A percentile compares a stretch with the other conserved stretches of the same genome.
Evolutionary conservation across 805 yeast genomes (phyloP).

Genomic region (Zygotorulaspora danielsina): DNA sequence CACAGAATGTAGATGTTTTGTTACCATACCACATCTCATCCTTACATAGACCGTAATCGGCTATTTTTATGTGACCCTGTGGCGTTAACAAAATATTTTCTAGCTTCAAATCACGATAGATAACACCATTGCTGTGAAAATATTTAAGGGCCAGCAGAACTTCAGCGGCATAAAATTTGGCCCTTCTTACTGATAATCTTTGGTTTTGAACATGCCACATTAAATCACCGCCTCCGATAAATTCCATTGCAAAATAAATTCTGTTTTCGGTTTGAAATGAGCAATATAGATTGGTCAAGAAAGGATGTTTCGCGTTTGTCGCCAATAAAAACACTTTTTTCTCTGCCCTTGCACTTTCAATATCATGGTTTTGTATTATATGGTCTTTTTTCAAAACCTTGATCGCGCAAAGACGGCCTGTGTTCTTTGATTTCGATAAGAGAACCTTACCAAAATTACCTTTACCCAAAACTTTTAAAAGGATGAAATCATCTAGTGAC

Average conservation of each 20-base stretch:
- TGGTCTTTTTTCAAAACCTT: slow-evolving; percentile 95
- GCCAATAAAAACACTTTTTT: slow-evolving; percentile 84
- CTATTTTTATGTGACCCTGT: slow-evolving; percentile 92
- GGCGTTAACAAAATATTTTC: slow-evolving; percentile 88
- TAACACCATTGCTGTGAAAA: slow-evolving; percentile 92
- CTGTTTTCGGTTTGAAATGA: slow-evolving; percentile 98
- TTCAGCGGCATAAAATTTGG: slow-evolving; percentile 97
- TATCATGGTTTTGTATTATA: slow-evolving; percentile 92
- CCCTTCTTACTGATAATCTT: slow-evolving; percentile 81
- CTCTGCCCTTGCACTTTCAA: slow-evolving; percentile 90
- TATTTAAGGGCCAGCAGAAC: slow-evolving; percentile 86
- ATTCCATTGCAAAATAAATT: slow-evolving; percentile 97
- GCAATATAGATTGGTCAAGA: slow-evolving; percentile 82
- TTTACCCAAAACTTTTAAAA: slow-evolving; percentile 91
- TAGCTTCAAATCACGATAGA: slow-evolving; percentile 92
- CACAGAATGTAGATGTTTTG: slow-evolving; percentile 93
- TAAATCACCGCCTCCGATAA: slow-evolving; percentile 94
- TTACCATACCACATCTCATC: slow-evolving; percentile 83
- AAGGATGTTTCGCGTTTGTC: slow-evolving; percentile 87
- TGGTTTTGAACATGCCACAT: slow-evolving; percentile 99
- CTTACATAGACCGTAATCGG: slow-evolving; percentile 96
- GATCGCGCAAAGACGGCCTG: slow-evolving; percentile 82
- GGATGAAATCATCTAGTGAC: slow-evolving; percentile 92
- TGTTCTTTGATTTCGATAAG: slow-evolving; percentile 89
- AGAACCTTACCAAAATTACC: slow-evolving; percentile 99